These are phyloP conservation scores for Calonectria pseudoturangicola DNA, from an alignment of 2,329 filamentous ascomycete species.

Conservation along the genomic window DNA sequence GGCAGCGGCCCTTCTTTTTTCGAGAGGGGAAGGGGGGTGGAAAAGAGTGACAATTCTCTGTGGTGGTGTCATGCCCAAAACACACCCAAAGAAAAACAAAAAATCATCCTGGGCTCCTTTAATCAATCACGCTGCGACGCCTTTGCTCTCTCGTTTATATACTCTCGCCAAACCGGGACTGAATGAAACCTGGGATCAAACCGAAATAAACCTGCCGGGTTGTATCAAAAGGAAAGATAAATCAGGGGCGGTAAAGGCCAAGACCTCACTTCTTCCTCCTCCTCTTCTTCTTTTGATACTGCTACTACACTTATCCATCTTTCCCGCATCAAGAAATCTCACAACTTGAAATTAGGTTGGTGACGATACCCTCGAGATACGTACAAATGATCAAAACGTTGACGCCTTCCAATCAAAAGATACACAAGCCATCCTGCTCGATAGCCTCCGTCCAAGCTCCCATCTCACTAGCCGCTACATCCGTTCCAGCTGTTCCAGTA, in stretches of 20 bases:
- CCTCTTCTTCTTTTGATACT: background rate
- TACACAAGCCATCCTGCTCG: background rate
- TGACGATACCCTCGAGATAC: slow-evolving; percentile 3
- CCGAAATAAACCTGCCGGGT: background rate
- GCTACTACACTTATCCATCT: background rate
- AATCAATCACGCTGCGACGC: slow-evolving; percentile 24
- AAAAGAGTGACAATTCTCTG: slow-evolving; percentile 21
- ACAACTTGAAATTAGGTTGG: slow-evolving; percentile 2
- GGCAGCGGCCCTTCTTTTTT: background rate
- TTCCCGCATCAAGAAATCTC: background rate
- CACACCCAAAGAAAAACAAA: too few relatives aligned
- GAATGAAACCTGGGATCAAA: background rate
- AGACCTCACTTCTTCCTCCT: background rate
- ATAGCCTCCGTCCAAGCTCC: background rate
- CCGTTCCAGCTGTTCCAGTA: background rate
- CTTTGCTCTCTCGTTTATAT: slow-evolving; percentile 13
- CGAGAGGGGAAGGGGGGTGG: background rate
- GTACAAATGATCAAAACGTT: background rate
- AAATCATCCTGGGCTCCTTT: too few relatives aligned
- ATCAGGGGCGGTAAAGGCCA: background rate
- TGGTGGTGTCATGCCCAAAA: slow-evolving; percentile 8
- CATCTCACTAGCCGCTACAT: background rate
- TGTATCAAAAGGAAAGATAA: background rate
- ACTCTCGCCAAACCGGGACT: slow-evolving; percentile 6
- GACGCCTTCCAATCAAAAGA: background rate